A percentile compares a stretch with the other conserved stretches of the same genome.
phyloP scores from a whole-genome alignment of 306 rosid genomes.

The Rosa persica region DNA sequence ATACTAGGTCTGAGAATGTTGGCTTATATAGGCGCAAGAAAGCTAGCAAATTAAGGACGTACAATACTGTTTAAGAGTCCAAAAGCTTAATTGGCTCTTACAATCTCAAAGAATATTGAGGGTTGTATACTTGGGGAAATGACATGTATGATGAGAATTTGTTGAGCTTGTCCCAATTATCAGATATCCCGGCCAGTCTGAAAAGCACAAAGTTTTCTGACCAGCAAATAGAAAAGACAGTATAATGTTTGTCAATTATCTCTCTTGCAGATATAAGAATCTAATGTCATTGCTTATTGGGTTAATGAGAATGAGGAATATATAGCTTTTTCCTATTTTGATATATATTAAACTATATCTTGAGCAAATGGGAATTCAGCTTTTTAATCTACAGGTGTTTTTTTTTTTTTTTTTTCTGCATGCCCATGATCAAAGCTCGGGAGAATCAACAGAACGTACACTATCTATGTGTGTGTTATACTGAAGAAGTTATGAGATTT shows the following conservation, averaged over 20 bases:
- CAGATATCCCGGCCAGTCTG: background rate
- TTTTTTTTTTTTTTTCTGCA: background rate
- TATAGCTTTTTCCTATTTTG: slow-evolving; percentile 32
- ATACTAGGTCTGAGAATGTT: slow-evolving; percentile 16
- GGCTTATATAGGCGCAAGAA: slow-evolving; percentile 46
- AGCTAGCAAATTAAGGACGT: background rate
- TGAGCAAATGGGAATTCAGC: slow-evolving; percentile 54
- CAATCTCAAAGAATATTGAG: slow-evolving; percentile 28
- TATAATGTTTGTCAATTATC: background rate
- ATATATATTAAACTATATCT: slow-evolving; percentile 39
- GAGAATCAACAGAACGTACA: background rate
- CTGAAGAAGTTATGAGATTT: background rate
- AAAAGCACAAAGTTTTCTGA: background rate
- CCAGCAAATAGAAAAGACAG: background rate
- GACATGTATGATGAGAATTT: slow-evolving; percentile 25
- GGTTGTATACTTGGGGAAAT: slow-evolving; percentile 37
- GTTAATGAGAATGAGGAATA: slow-evolving; percentile 44
- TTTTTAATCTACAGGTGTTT: slow-evolving; percentile 40
- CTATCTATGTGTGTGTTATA: background rate
- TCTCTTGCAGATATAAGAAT: slow-evolving; percentile 29
- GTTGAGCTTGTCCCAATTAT: slow-evolving; percentile 15
- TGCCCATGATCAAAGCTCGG: background rate
- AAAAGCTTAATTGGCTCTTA: slow-evolving; percentile 1
- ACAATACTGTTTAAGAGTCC: background rate
- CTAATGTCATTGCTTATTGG: slow-evolving; percentile 47